These are phyloP conservation scores for Pythium phragmitis DNA, from an alignment of 352 stramenopile genomes.

Conservation along the genomic window DNA sequence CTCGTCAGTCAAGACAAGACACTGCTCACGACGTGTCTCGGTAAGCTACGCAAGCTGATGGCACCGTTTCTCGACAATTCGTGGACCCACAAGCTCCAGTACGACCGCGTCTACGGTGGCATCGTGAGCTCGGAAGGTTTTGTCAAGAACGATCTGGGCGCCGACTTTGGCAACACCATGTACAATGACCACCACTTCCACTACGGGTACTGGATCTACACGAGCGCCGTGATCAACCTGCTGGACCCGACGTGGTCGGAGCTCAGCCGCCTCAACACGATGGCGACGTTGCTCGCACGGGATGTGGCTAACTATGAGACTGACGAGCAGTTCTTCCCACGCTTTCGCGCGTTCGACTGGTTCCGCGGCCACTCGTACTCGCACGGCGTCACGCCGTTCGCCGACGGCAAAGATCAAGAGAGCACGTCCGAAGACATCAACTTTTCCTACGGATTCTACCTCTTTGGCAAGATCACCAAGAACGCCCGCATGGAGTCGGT, in stretches of 20 bases:
- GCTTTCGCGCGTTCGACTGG: slow-evolving; percentile 66
- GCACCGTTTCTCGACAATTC: slow-evolving; percentile 45
- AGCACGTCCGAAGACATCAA: slow-evolving; percentile 70
- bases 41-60: slow-evolving; percentile 31
- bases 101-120: slow-evolving; percentile 53
- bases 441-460: slow-evolving; percentile 42
- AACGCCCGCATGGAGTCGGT: slow-evolving; percentile 35
- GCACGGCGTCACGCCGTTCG: slow-evolving; percentile 56
- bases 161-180: slow-evolving; percentile 15
- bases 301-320: slow-evolving; percentile 50
- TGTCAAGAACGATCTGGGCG: slow-evolving; percentile 40
- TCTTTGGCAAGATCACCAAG: slow-evolving; percentile 50
- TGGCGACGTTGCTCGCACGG: slow-evolving; percentile 42
- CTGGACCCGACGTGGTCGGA: slow-evolving; percentile 60
- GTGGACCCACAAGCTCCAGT: slow-evolving; percentile 52
- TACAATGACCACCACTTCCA: slow-evolving; percentile 84
- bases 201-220: slow-evolving; percentile 73
- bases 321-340: slow-evolving; percentile 46
- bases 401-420: slow-evolving; percentile 70
- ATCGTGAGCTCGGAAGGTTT: slow-evolving; percentile 58
- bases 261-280: slow-evolving; percentile 50
- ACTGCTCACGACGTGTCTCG: slow-evolving; percentile 38
- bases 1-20: slow-evolving; percentile 38
- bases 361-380: slow-evolving; percentile 71
- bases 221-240: slow-evolving; percentile 63